A percentile compares a stretch with the other conserved stretches of the same genome.
Conservation (phyloP, 108 stramenopile species). For the Epipyxis sp. region DNA sequence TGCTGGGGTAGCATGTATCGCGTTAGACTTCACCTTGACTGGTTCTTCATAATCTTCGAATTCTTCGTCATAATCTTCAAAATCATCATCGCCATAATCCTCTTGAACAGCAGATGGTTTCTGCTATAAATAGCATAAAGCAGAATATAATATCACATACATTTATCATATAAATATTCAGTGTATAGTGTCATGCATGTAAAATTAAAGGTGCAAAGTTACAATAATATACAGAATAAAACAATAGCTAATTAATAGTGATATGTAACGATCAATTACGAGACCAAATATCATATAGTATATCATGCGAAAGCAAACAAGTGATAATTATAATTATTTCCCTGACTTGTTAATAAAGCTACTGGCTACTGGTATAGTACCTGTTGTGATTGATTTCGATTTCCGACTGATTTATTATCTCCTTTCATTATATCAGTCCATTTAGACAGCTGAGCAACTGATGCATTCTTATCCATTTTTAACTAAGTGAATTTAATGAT, state of each 20-base stretch:
- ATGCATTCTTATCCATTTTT: neutral
- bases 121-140: neutral
- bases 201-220: too few species aligned
- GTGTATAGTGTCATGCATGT: too few species aligned
- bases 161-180: too few species aligned
- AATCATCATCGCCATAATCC: constrained; percentile 23
- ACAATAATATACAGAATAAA: too few species aligned
- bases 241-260: too few species aligned
- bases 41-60: neutral
- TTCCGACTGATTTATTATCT: neutral
- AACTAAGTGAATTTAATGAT: neutral
- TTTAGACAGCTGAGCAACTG: neutral
- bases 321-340: neutral
- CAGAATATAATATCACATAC: too few species aligned
- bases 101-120: neutral
- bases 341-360: too few species aligned
- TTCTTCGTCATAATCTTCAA: constrained; percentile 33
- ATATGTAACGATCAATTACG: too few species aligned
- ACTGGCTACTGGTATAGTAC: neutral
- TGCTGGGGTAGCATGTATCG: neutral
- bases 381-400: neutral
- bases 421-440: neutral
- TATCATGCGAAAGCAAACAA: neutral
- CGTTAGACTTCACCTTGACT: neutral
- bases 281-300: neutral